Evolutionary conservation across 768 basidiomycete genomes (phyloP).

Genomic region (Suillus sp.): DNA sequence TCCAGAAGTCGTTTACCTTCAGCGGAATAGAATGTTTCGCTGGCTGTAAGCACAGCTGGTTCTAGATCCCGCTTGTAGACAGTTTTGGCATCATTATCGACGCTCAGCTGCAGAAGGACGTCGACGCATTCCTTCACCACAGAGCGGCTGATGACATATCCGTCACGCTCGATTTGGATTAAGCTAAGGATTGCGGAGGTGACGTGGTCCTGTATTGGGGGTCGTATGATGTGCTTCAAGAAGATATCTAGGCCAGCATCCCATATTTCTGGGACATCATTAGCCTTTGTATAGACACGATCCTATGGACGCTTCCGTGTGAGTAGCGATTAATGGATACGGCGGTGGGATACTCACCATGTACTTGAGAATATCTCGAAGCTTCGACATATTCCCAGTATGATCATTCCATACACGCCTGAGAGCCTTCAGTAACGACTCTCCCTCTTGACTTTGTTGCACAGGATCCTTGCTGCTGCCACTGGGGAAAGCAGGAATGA

Average conservation of each 20-base stretch:
- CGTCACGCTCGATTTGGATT: slow-evolving; percentile 90
- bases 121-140: slow-evolving; percentile 88
- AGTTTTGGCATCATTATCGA: slow-evolving; percentile 49
- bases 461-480: slow-evolving; percentile 65
- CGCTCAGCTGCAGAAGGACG: slow-evolving; percentile 71
- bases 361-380: slow-evolving; percentile 91
- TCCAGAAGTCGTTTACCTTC: slow-evolving; percentile 75
- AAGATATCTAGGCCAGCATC: slow-evolving; percentile 85
- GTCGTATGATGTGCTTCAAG: slow-evolving; percentile 73
- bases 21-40: slow-evolving; percentile 71
- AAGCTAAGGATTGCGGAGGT: slow-evolving; percentile 81
- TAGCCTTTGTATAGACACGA: slow-evolving; percentile 77
- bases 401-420: slow-evolving; percentile 94
- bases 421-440: slow-evolving; percentile 80
- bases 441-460: slow-evolving; percentile 81
- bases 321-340: slow-evolving; percentile 20
- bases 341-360: slow-evolving; percentile 63
- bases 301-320: slow-evolving; percentile 56
- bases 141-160: slow-evolving; percentile 88
- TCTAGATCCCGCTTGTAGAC: slow-evolving; percentile 88
- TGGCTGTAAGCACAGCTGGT: slow-evolving; percentile 76
- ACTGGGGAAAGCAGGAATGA: slow-evolving; percentile 83
- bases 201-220: slow-evolving; percentile 83
- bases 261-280: slow-evolving; percentile 77
- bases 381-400: slow-evolving; percentile 80